Base-by-base conservation (phyloP, 371 early-diverging fungal species). In the Syncephalastrum sp. region DNA sequence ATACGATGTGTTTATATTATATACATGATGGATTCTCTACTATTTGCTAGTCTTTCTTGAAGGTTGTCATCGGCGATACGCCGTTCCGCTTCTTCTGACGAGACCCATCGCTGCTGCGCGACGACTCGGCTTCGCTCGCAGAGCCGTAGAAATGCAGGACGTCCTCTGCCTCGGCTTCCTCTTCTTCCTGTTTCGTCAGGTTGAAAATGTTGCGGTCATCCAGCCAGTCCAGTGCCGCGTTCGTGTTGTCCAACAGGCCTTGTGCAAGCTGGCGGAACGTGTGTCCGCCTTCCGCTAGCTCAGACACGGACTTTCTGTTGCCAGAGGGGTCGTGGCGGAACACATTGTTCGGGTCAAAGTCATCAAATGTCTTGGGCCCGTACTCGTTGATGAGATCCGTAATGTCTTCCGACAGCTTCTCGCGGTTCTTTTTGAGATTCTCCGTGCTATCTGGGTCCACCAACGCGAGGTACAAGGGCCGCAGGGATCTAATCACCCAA, bases 311-410 rank as follows among this genome's bases (percentile, higher is more conserved):
- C 27, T 71, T 63, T 44, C 63, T 63, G 42, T 61, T 66, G 7
- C 65, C 55, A 7, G 47, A 63, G 1, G 57, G 61, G 41, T 67
- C 70, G 1, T 19, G 16, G 1, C 61, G 61, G 61, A 54, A 60
- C 1, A 60, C 57, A 17, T 79, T 72, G 19, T 77, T 67, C 0
- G 70, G 70, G 51, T 89, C 86, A 68, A 92, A 91, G 64, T 92
- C 91, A 13, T 86, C 86, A 60, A 88, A 94, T 16, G 94, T 80
- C 60, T 88, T 82, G 2, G 96, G 96, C 0, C 92, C 96, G 27
- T 93, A 84, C 45, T 94, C 93, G 43, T 91, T 88, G 56, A 97
- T 89, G 15, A 92, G 68, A 14, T 81, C 72, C 5, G 89, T 93
- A 50, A 97, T 87, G 47, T 90, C 81, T 47, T 81, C 79, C 12